These are phyloP conservation scores for Lanmaoa pseudosensibilis DNA, from an alignment of 768 basidiomycete genomes.

Conservation along the genomic window DNA sequence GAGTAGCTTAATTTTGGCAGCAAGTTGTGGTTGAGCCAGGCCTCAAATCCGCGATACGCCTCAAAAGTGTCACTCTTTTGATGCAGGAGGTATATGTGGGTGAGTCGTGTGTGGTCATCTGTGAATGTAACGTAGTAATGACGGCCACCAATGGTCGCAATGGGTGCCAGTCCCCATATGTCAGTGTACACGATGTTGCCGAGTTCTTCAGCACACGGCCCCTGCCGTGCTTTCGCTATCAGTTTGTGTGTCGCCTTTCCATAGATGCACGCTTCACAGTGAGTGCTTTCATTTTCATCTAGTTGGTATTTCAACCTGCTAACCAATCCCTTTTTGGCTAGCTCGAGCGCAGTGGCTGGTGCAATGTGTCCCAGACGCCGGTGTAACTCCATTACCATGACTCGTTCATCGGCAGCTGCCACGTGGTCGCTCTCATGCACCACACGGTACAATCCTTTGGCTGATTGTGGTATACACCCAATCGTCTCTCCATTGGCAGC, in stretches of 20 bases:
- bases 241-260: background rate
- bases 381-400: slow-evolving; percentile 1
- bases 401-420: background rate
- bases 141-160: background rate
- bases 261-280: background rate
- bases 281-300: background rate
- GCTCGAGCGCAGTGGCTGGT: background rate
- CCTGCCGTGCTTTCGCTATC: background rate
- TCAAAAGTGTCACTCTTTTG: background rate
- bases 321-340: background rate
- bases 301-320: background rate
- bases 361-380: background rate
- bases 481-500: background rate
- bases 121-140: background rate
- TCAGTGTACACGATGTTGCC: background rate
- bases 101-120: background rate
- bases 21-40: background rate
- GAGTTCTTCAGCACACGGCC: background rate
- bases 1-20: background rate
- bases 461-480: background rate
- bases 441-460: background rate
- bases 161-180: background rate
- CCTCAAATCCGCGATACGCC: background rate
- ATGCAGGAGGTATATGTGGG: background rate
- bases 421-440: background rate